Percentiles rank a stretch among this genome's conserved stretches.
These are phyloP conservation scores for Sphagnum magellanicum DNA, from an alignment of 228 moss, liverwort and hornwort genomes.

Conservation along the genomic window DNA sequence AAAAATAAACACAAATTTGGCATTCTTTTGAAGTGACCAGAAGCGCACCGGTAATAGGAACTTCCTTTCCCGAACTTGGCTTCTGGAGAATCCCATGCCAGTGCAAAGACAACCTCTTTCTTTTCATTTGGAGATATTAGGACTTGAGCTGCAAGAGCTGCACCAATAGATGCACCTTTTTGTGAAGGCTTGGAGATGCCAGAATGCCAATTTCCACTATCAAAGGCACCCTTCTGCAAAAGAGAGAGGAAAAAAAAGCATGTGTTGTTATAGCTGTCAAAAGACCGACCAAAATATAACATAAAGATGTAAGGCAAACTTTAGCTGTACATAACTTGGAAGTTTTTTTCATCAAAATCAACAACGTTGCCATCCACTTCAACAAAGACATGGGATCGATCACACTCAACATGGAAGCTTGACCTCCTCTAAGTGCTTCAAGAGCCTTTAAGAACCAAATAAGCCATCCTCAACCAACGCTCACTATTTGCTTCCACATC, in stretches of 20 bases:
- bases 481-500: background rate
- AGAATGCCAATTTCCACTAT: constrained; percentile 44
- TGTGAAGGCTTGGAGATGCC: constrained; percentile 48
- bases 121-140: constrained; percentile 71
- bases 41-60: constrained; percentile 68
- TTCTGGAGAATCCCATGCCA: constrained; percentile 94
- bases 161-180: constrained; percentile 71
- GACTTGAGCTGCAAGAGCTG: constrained; percentile 78
- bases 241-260: background rate
- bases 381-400: no score
- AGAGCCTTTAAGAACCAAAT: no score
- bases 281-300: background rate
- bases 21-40: background rate
- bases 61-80: constrained; percentile 83
- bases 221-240: constrained; percentile 64
- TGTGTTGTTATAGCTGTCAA: background rate
- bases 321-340: no score
- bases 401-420: no score
- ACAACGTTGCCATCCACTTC: no score
- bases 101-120: constrained; percentile 71
- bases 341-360: no score
- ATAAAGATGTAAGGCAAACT: no score
- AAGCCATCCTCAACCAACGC: no score
- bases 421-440: no score
- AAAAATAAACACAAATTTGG: background rate